These are phyloP conservation scores for Aspergillus sp. DNA, from an alignment of 2,329 filamentous ascomycete species.

Conservation along the genomic window DNA sequence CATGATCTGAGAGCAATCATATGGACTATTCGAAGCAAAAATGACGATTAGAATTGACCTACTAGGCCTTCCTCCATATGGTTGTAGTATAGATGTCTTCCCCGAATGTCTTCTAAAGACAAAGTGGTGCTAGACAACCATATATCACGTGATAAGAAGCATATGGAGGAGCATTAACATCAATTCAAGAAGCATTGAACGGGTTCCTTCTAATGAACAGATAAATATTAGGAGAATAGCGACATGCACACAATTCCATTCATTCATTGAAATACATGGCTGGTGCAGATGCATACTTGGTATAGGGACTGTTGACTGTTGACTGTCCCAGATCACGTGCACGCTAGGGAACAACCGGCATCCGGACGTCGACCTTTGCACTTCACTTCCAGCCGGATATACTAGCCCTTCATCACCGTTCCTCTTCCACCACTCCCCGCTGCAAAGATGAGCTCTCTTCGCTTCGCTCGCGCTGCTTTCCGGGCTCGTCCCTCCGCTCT, in stretches of 20 bases:
- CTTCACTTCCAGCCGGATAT: constrained; percentile 34
- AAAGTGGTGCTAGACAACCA: too few relatives aligned
- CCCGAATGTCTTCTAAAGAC: too few relatives aligned
- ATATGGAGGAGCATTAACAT: too few relatives aligned
- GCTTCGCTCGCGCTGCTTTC: constrained; percentile 85
- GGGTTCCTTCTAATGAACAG: too few relatives aligned
- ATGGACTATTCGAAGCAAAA: too few relatives aligned
- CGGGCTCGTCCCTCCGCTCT: constrained; percentile 76
- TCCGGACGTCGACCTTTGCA: constrained; percentile 39
- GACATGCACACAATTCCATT: neutral
- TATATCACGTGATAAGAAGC: neutral
- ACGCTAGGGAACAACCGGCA: constrained; percentile 39
- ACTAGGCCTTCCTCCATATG: too few relatives aligned
- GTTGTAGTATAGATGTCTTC: too few relatives aligned
- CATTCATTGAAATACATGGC: neutral
- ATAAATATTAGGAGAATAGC: constrained; percentile 6
- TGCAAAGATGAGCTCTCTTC: constrained; percentile 81
- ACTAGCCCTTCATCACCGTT: constrained; percentile 25
- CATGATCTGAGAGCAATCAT: too few relatives aligned
- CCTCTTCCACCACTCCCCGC: constrained; percentile 24
- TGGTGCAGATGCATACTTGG: too few relatives aligned
- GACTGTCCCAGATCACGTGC: neutral
- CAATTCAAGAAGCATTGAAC: too few relatives aligned
- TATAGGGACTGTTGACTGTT: too few relatives aligned
- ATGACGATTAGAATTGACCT: too few relatives aligned